Evolutionary conservation across 768 basidiomycete genomes (phyloP).

Genomic region (Omphalotus guepiniiformis): DNA sequence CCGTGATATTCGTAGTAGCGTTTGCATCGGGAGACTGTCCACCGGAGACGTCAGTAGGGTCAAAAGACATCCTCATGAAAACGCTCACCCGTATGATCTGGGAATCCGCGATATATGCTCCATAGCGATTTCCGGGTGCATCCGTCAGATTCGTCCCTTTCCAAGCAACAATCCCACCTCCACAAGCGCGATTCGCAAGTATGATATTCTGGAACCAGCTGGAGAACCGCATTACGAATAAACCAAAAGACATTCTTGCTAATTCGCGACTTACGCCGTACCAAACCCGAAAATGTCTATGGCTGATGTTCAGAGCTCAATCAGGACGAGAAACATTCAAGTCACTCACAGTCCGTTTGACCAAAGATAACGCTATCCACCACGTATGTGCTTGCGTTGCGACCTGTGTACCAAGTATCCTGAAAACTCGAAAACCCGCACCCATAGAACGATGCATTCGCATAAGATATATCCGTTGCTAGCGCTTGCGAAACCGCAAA

Average conservation of each 20-base stretch:
- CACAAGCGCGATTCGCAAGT: conserved; percentile 60
- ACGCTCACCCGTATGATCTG: conserved; percentile 47
- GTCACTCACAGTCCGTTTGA: conserved; percentile 53
- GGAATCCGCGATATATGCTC: conserved; percentile 53
- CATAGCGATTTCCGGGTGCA: conserved; percentile 47
- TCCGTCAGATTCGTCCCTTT: conserved; percentile 52
- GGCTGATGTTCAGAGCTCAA: neutral
- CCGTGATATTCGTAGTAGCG: conserved; percentile 37
- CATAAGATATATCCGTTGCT: conserved; percentile 57
- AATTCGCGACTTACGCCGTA: conserved; percentile 40
- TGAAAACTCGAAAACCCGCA: conserved; percentile 59
- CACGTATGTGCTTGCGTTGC: conserved; percentile 54
- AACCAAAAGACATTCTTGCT: neutral
- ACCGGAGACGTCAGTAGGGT: neutral
- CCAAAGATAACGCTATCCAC: conserved; percentile 61
- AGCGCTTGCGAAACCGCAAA: conserved; percentile 59
- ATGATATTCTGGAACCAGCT: conserved; percentile 60
- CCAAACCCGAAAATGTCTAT: conserved; percentile 59
- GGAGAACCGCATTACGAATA: neutral
- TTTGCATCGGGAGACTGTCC: conserved; percentile 57
- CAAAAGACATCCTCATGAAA: neutral
- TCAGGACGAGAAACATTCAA: neutral
- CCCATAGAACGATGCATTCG: conserved; percentile 66
- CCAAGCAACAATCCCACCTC: conserved; percentile 66
- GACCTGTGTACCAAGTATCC: conserved; percentile 64